Evolutionary conservation across 2,329 filamentous ascomycete genomes (phyloP).

Genomic region (Apiospora marii): DNA sequence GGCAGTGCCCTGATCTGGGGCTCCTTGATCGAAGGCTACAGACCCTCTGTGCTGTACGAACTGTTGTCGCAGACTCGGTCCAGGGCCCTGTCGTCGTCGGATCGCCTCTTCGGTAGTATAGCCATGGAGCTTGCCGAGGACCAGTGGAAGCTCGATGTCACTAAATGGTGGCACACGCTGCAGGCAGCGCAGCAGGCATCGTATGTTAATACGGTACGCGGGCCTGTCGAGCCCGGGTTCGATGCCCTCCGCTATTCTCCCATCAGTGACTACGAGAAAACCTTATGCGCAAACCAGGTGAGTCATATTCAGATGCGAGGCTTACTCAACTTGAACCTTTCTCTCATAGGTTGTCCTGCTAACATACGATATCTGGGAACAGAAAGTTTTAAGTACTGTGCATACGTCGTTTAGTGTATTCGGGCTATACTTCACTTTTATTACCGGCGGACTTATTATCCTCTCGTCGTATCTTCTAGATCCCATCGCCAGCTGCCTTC

Average conservation of each 20-base stretch:
- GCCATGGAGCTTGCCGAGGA: background rate
- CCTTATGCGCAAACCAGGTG: constrained; percentile 10
- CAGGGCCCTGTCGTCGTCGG: background rate
- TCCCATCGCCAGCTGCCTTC: background rate
- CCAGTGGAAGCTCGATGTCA: constrained; percentile 11
- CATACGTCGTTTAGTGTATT: background rate
- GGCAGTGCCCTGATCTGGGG: background rate
- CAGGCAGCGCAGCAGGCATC: background rate
- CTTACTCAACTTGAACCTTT: too few relatives aligned
- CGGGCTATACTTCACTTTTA: background rate
- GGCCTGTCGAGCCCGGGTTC: background rate
- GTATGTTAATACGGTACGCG: background rate
- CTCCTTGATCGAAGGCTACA: background rate
- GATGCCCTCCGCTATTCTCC: too few relatives aligned
- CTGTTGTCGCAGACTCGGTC: background rate
- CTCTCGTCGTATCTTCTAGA: background rate
- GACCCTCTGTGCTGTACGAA: background rate
- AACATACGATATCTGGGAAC: too few relatives aligned
- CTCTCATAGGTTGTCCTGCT: too few relatives aligned
- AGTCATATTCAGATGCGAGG: background rate
- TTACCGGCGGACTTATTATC: background rate
- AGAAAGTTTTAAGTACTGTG: background rate
- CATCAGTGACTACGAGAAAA: background rate
- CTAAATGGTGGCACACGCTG: background rate
- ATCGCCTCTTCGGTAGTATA: too few relatives aligned